Percentiles rank a stretch among this genome's conserved stretches.
phyloP scores from a whole-genome alignment of 106 monocot genomes.

The Apostasia ramifera region DNA sequence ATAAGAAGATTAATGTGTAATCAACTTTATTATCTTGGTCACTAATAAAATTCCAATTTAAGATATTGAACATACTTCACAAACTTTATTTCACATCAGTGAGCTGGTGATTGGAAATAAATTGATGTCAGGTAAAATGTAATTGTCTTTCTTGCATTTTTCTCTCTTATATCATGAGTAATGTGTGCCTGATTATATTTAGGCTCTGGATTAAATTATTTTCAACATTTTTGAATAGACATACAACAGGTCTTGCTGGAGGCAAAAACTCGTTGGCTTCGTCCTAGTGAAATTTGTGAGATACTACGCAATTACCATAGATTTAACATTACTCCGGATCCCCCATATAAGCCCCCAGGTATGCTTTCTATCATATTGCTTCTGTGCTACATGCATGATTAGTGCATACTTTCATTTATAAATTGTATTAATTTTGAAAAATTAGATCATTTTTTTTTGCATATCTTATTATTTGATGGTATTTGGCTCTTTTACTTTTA shows the following conservation, averaged over 20 bases:
- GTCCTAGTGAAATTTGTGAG: conserved; percentile 56
- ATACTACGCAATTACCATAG: conserved; percentile 44
- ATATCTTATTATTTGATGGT: neutral
- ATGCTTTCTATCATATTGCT: conserved; percentile 4
- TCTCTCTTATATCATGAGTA: too few species aligned
- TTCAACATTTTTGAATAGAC: conserved; percentile 18
- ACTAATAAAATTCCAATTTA: too few species aligned
- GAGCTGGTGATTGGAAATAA: too few species aligned
- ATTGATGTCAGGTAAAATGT: too few species aligned
- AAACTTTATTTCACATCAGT: too few species aligned
- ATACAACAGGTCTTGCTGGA: conserved; percentile 36
- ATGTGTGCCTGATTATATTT: neutral
- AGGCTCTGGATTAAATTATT: neutral
- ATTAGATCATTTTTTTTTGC: neutral
- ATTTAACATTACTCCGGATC: conserved; percentile 41
- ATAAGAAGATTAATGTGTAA: too few species aligned
- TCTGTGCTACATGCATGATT: neutral
- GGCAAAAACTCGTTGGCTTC: conserved; percentile 59
- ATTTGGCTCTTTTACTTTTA: too few species aligned
- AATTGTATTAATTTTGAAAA: neutral
- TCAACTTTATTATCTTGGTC: too few species aligned
- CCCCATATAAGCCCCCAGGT: conserved; percentile 45
- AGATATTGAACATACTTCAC: too few species aligned
- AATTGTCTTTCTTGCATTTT: too few species aligned
- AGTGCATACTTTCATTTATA: neutral